phyloP scores from a whole-genome alignment of 1,139 yeast species.

The Saccharomyces hybrid region DNA sequence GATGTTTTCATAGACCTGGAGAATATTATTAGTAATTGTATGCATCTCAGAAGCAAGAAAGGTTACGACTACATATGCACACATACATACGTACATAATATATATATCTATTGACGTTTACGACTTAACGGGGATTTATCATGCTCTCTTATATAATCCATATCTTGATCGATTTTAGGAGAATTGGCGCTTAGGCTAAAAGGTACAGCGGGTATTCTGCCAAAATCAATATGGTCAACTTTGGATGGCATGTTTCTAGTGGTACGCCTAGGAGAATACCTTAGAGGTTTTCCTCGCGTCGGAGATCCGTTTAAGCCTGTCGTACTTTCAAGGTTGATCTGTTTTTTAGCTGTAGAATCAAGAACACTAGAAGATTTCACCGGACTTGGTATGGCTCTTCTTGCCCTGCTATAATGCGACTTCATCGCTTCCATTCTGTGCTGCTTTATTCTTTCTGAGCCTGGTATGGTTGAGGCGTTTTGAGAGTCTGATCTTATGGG shows the following conservation, averaged over 20 bases:
- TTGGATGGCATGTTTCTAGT: not conserved
- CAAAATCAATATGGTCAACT: not conserved
- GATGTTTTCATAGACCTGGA: not conserved
- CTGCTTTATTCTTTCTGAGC: slow-evolving; percentile 26
- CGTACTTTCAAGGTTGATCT: not conserved
- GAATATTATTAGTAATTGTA: not conserved
- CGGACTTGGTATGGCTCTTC: slow-evolving; percentile 30
- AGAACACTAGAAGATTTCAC: slow-evolving; percentile 15
- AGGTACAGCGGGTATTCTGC: not conserved
- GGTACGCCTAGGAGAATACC: not conserved
- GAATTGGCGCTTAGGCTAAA: not conserved
- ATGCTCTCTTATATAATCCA: not conserved
- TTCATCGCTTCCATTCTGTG: slow-evolving; percentile 25
- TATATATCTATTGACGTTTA: not conserved
- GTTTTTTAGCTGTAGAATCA: slow-evolving; percentile 9
- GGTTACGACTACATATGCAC: not conserved
- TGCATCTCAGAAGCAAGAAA: not conserved
- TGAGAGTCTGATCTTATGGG: slow-evolving; percentile 3
- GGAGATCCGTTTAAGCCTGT: not conserved
- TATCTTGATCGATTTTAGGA: not conserved
- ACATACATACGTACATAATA: not conserved
- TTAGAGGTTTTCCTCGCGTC: not conserved
- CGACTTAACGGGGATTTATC: not conserved
- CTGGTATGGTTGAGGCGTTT: slow-evolving; percentile 22
- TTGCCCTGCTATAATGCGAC: slow-evolving; percentile 24